phyloP scores from a whole-genome alignment of 768 basidiomycete species.

The Tephrocybe sp. region DNA sequence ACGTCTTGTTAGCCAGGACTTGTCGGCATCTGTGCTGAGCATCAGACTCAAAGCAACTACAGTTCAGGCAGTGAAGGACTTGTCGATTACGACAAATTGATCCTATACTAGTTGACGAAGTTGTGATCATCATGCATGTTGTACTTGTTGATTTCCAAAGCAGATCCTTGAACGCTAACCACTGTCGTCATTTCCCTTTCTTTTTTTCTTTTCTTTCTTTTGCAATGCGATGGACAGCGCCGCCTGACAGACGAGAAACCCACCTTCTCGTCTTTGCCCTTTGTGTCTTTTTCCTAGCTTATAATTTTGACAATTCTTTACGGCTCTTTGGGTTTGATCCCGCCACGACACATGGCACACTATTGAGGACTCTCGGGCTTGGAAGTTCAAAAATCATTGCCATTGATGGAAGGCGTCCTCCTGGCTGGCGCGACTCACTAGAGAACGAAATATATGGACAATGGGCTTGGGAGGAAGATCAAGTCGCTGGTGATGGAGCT shows the following conservation, averaged over 20 bases:
- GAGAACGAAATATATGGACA: constrained; percentile 66
- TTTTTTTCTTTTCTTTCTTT: not conserved
- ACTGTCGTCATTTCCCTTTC: no score
- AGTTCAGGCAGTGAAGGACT: no score
- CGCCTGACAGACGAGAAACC: constrained; percentile 73
- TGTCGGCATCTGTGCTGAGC: no score
- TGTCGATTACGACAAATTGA: no score
- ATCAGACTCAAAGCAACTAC: no score
- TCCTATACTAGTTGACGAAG: no score
- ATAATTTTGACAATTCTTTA: constrained; percentile 69
- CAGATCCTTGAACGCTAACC: no score
- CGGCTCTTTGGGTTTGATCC: constrained; percentile 47
- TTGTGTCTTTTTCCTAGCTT: constrained; percentile 65
- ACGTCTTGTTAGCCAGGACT: no score
- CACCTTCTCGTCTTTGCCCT: constrained; percentile 66
- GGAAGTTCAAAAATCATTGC: constrained; percentile 34
- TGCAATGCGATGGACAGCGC: constrained; percentile 58
- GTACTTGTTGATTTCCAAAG: no score
- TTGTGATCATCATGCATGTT: no score
- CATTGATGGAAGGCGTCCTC: constrained; percentile 45
- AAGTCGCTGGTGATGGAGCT: constrained; percentile 54
- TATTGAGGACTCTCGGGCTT: constrained; percentile 38
- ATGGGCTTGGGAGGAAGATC: constrained; percentile 63
- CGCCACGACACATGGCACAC: constrained; percentile 31
- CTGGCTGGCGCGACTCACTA: constrained; percentile 52